A percentile compares a stretch with the other conserved stretches of the same genome.
phyloP scores from a whole-genome alignment of 2,329 filamentous ascomycete species.

The Colletotrichum melonis region DNA sequence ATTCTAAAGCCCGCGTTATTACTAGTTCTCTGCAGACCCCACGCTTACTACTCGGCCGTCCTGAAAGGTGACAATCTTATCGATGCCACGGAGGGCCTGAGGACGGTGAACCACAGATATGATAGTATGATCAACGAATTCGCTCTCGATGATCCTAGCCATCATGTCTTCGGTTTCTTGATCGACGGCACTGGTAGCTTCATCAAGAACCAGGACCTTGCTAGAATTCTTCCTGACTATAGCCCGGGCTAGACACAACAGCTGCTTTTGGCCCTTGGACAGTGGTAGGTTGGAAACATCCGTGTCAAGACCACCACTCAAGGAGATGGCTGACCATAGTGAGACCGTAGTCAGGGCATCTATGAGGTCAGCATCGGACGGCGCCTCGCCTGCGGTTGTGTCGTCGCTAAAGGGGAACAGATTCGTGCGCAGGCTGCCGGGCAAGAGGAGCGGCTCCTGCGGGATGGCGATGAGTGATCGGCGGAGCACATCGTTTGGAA shows the following conservation, averaged over 20 bases:
- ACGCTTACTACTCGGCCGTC: slow-evolving; percentile 7
- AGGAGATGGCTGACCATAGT: slow-evolving; percentile 33
- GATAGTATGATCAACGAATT: slow-evolving; percentile 40
- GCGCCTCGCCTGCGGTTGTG: slow-evolving; percentile 8
- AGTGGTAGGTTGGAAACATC: slow-evolving; percentile 31
- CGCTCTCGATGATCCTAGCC: slow-evolving; percentile 32
- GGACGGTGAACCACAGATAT: slow-evolving; percentile 43
- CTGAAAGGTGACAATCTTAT: slow-evolving; percentile 13
- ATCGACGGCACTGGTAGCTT: slow-evolving; percentile 72
- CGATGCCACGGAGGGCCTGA: slow-evolving; percentile 11
- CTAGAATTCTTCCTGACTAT: slow-evolving; percentile 8
- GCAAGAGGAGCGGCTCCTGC: slow-evolving; percentile 41
- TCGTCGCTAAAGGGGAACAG: not conserved
- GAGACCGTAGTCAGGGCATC: slow-evolving; percentile 32
- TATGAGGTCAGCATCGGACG: slow-evolving; percentile 33
- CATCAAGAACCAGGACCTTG: slow-evolving; percentile 73
- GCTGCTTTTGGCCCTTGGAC: slow-evolving; percentile 40
- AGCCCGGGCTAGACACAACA: slow-evolving; percentile 41
- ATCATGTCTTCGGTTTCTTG: slow-evolving; percentile 46
- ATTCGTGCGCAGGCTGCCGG: slow-evolving; percentile 11
- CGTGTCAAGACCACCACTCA: slow-evolving; percentile 35
- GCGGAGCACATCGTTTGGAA: slow-evolving; percentile 41
- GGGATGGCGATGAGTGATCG: slow-evolving; percentile 46
- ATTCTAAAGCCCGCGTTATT: not conserved
- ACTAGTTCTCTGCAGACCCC: not conserved